Conservation (phyloP, 2,329 filamentous ascomycete genomes). For the Trichoderma asperellum region DNA sequence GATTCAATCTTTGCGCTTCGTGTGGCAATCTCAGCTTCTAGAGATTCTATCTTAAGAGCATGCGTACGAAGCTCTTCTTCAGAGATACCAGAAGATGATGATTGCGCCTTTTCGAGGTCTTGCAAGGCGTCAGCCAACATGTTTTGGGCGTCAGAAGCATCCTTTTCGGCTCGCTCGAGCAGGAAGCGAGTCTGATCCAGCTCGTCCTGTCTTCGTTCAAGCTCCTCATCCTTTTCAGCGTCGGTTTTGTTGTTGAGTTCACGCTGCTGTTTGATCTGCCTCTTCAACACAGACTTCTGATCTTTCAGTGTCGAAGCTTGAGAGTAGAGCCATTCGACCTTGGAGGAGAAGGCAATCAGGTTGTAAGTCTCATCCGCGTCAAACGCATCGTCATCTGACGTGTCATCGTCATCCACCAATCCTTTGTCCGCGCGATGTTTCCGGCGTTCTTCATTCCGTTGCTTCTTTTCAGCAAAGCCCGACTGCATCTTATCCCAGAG, state of each 20-base stretch:
- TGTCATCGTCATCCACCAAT: conserved; percentile 60
- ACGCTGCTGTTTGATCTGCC: conserved; percentile 93
- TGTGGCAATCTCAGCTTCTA: conserved; percentile 38
- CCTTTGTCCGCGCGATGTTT: conserved; percentile 60
- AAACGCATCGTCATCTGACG: conserved; percentile 65
- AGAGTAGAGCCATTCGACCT: conserved; percentile 77
- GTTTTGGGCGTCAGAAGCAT: conserved; percentile 47
- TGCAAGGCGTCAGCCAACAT: conserved; percentile 45
- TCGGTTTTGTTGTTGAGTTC: conserved; percentile 90
- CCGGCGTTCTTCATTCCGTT: conserved; percentile 57
- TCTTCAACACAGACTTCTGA: conserved; percentile 85
- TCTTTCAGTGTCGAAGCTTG: conserved; percentile 80
- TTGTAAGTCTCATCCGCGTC: conserved; percentile 67
- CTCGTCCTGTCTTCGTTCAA: conserved; percentile 62
- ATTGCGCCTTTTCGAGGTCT: conserved; percentile 48
- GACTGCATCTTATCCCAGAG: conserved; percentile 62
- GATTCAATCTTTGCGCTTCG: conserved; percentile 46
- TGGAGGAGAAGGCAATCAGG: conserved; percentile 73
- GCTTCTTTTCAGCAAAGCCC: conserved; percentile 57
- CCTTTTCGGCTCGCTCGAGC: conserved; percentile 45
- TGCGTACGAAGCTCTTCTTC: conserved; percentile 37
- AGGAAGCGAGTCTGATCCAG: conserved; percentile 51
- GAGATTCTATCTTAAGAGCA: conserved; percentile 31
- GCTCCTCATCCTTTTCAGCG: conserved; percentile 66
- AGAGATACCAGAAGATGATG: conserved; percentile 34